phyloP scores from a whole-genome alignment of 2,329 filamentous ascomycete species.

The Fusarium sororula region DNA sequence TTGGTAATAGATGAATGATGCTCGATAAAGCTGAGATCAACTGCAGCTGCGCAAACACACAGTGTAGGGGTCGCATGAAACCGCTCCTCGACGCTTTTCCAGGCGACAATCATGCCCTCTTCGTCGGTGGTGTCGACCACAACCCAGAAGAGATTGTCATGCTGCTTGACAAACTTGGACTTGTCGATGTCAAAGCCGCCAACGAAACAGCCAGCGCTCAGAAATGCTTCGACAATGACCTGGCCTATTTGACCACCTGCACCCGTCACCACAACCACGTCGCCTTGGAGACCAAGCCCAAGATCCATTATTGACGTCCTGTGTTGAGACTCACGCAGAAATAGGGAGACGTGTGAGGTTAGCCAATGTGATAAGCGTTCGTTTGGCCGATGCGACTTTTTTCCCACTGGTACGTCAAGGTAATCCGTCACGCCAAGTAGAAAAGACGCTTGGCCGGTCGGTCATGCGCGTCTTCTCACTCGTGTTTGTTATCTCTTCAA shows the following conservation, averaged over 20 bases:
- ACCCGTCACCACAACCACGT: background rate
- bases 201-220: background rate
- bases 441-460: no score
- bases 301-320: background rate
- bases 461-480: no score
- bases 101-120: fast-evolving
- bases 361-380: fast-evolving
- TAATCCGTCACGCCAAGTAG: no score
- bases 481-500: no score
- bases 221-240: background rate
- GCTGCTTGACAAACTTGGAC: background rate
- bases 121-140: background rate
- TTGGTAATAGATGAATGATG: background rate
- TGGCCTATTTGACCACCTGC: background rate
- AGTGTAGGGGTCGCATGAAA: fast-evolving
- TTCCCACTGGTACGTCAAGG: no score
- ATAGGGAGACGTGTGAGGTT: fast-evolving
- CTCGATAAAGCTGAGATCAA: background rate
- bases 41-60: background rate
- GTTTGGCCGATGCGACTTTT: no score
- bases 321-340: no score
- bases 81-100: background rate
- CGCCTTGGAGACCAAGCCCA: background rate
- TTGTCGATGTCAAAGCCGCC: background rate
- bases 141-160: background rate